These are phyloP conservation scores for Trichoderma reesei DNA, from an alignment of 495 filamentous ascomycete genomes.

Conservation along the genomic window DNA sequence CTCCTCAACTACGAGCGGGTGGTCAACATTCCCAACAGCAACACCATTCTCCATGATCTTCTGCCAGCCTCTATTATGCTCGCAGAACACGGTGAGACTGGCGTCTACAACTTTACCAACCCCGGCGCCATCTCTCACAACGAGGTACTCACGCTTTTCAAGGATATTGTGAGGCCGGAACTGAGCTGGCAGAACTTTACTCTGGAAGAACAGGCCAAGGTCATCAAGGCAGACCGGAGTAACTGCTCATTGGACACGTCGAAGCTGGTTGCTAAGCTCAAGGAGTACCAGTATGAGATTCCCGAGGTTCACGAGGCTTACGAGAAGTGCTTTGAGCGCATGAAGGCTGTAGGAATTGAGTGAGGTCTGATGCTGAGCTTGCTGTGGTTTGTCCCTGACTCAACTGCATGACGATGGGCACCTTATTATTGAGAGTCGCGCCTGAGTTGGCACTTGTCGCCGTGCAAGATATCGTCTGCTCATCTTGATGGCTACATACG, in stretches of 20 bases:
- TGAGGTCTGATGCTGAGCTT: constrained; percentile 15
- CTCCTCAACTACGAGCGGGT: constrained; percentile 54
- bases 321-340: constrained; percentile 50
- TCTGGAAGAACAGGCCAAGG: constrained; percentile 55
- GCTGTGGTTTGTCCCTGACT: neutral
- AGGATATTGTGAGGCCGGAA: constrained; percentile 48
- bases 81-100: constrained; percentile 49
- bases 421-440: neutral
- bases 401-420: neutral
- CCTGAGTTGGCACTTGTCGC: too few relatives aligned
- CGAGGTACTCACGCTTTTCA: constrained; percentile 52
- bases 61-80: constrained; percentile 50
- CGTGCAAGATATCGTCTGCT: too few relatives aligned
- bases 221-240: constrained; percentile 54
- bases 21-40: constrained; percentile 58
- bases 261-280: constrained; percentile 49
- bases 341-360: constrained; percentile 46
- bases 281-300: constrained; percentile 47
- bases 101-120: constrained; percentile 62
- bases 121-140: constrained; percentile 60
- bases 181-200: constrained; percentile 60
- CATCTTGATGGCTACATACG: too few relatives aligned
- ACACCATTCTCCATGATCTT: constrained; percentile 54
- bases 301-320: constrained; percentile 56
- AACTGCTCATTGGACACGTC: constrained; percentile 55